phyloP scores from a whole-genome alignment of 116 monocot genomes.

The Cymodocea nodosa region DNA sequence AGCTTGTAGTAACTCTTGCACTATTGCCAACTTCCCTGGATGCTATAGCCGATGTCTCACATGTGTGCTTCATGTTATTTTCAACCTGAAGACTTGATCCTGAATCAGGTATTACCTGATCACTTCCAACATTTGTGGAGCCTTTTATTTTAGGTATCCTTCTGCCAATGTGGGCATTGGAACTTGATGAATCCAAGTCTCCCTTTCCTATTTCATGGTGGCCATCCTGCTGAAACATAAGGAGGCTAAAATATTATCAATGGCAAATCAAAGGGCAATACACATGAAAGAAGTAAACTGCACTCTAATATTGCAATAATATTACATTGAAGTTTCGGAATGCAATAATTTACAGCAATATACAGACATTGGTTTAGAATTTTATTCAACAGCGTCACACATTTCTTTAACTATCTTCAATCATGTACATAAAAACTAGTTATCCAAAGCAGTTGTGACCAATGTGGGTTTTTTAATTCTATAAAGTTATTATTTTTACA shows the following conservation, averaged over 20 bases:
- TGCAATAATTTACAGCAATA: too few relatives aligned
- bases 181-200: slow-evolving; percentile 17
- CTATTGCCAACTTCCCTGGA: slow-evolving; percentile 7
- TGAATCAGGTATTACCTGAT: slow-evolving; percentile 13
- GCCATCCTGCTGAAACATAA: slow-evolving; percentile 23
- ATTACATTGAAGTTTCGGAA: too few relatives aligned
- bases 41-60: slow-evolving; percentile 9
- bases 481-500: too few relatives aligned
- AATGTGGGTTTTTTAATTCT: too few relatives aligned
- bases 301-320: background rate
- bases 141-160: slow-evolving; percentile 23
- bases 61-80: slow-evolving; percentile 18
- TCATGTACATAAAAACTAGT: too few relatives aligned
- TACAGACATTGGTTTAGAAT: too few relatives aligned
- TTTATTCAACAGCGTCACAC: too few relatives aligned
- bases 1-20: slow-evolving; percentile 1
- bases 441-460: too few relatives aligned
- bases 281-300: background rate
- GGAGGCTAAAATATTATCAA: background rate
- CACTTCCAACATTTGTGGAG: slow-evolving; percentile 16
- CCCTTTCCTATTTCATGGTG: slow-evolving; percentile 2
- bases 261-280: background rate
- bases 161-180: slow-evolving; percentile 40
- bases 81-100: slow-evolving; percentile 3
- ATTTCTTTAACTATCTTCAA: too few relatives aligned